Conservation (phyloP, 805 yeast species). For the Kodamaea fukazawae region DNA sequence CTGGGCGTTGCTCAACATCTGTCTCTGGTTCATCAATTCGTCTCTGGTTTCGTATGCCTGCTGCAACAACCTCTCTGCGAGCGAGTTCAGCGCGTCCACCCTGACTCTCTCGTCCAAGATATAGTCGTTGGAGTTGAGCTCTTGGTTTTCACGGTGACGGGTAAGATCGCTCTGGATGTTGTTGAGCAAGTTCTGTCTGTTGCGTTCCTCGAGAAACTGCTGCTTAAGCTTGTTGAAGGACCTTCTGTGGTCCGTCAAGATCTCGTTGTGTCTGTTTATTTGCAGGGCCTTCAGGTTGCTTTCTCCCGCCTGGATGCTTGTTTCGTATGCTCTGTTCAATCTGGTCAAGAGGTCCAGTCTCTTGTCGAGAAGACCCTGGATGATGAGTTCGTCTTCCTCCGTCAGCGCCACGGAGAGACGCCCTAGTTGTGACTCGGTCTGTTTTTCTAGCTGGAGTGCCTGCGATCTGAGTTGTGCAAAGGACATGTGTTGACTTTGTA, state of each 20-base stretch:
- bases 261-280: conserved; percentile 76
- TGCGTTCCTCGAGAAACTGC: conserved; percentile 68
- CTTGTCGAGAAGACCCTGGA: conserved; percentile 26
- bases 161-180: conserved; percentile 80
- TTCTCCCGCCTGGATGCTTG: conserved; percentile 32
- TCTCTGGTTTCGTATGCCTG: conserved; percentile 91
- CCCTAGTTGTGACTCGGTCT: conserved; percentile 47
- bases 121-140: conserved; percentile 60
- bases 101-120: conserved; percentile 74
- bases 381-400: conserved; percentile 24
- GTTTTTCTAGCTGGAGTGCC: conserved; percentile 67
- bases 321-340: conserved; percentile 53
- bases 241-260: conserved; percentile 63
- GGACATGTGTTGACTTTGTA: conserved; percentile 9
- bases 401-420: conserved; percentile 41
- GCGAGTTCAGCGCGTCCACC: conserved; percentile 65
- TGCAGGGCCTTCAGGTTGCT: conserved; percentile 73
- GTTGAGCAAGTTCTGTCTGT: conserved; percentile 67
- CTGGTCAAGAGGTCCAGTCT: conserved; percentile 54
- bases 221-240: conserved; percentile 59
- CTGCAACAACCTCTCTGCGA: conserved; percentile 77
- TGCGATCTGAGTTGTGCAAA: conserved; percentile 69
- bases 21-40: conserved; percentile 72
- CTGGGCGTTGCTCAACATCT: conserved; percentile 60
- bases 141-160: conserved; percentile 42